phyloP scores from a whole-genome alignment of 83 land plant genomes.

The Thuja plicata region DNA sequence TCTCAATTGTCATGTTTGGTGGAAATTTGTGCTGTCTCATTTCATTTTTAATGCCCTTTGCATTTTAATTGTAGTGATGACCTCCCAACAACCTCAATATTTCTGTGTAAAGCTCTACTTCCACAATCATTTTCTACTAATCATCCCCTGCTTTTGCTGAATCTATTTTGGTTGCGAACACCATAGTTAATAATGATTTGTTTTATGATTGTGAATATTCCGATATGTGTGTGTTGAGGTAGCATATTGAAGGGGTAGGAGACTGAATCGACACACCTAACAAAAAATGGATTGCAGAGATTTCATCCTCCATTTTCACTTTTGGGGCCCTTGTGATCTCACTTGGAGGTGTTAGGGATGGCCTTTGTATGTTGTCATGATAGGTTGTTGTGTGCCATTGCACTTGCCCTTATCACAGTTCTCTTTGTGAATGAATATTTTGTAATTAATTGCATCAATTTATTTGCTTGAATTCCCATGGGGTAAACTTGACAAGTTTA shows the following conservation, averaged over 20 bases:
- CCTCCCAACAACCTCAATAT: background rate
- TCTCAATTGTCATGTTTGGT: background rate
- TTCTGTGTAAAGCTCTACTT: background rate
- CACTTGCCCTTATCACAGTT: too few species aligned
- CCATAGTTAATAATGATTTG: background rate
- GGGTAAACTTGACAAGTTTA: too few species aligned
- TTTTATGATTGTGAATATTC: background rate
- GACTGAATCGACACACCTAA: background rate
- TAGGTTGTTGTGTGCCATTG: too few species aligned
- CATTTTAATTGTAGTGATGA: background rate
- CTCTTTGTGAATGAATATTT: too few species aligned
- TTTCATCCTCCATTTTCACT: background rate
- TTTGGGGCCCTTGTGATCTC: background rate
- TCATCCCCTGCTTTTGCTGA: background rate
- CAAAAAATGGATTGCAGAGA: background rate
- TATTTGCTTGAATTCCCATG: too few species aligned
- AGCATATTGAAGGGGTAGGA: background rate
- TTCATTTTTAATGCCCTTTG: background rate
- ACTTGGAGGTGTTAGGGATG: background rate
- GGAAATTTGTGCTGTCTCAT: background rate
- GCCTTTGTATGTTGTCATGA: too few species aligned
- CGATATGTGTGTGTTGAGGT: background rate
- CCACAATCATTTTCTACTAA: background rate
- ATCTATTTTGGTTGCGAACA: background rate
- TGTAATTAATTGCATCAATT: too few species aligned